Base-by-base conservation (phyloP, 2,329 filamentous ascomycete genomes). In the Scorias spongiosa region DNA sequence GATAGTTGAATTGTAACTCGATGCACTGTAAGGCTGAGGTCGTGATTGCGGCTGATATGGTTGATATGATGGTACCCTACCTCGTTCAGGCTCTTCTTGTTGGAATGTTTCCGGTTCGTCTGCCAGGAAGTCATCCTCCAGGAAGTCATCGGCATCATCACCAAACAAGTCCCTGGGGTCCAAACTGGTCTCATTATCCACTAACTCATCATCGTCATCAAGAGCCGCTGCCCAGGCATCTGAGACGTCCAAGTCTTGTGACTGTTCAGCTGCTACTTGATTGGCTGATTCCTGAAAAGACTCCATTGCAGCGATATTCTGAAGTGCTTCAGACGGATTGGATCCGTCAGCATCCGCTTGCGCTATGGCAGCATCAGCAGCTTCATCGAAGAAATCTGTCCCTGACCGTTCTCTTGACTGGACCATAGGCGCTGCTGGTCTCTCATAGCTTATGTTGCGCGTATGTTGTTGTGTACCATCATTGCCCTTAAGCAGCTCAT, bases 211-310 rank as follows among this genome's bases (percentile, higher is more conserved):
- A 15, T 36, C 32, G 15, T 36, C 32, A 11, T 68, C 84, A 54
- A 95, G 75, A 38, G 85, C 84, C 40, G 84, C 81, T 50, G 85
- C 76, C 84, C 89, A 94, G 52, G 85, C 80, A 14, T 83, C 83
- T 39, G 82, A 81, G 36, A 91, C 62, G 55, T 89, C 83, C 37
- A 80, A 74, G 6, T 73, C 66, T 5, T 54, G 51, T 12, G 42
- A 30, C 44, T 38, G 41, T 29, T 37, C 48, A 20, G 41, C 37
- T 10, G 41, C 42, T 38, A 32, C 39, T 10, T 46, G 37, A 12
- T 34, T 39, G 9, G 29, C 43, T n/a, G 40, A 40, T n/a, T 32
- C 29, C 5, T 42, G 40, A 10, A 40, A 18, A 29, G 39, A 14
- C 30, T 41, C n/a, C n/a, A 42, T n/a, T 42, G 30, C n/a, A 15